These are phyloP conservation scores for Dipteronia dyeriana DNA, from an alignment of 345 rosid genomes.

Conservation along the genomic window DNA sequence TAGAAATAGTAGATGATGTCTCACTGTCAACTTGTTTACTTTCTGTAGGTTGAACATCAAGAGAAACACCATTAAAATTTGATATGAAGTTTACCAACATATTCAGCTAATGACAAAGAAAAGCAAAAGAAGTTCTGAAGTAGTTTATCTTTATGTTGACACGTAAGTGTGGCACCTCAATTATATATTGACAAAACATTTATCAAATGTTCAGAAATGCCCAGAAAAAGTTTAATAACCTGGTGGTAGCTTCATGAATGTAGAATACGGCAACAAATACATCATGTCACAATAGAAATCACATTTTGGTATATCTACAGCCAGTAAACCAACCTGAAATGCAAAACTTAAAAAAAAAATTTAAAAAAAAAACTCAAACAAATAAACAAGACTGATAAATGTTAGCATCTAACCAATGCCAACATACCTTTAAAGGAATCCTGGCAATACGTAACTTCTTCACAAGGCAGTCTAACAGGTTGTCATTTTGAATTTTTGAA, in stretches of 20 bases:
- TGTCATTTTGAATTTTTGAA: constrained; percentile 56
- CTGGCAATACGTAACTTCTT: constrained; percentile 46
- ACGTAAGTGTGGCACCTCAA: background rate
- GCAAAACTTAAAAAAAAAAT: background rate
- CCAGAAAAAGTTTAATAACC: constrained; percentile 17
- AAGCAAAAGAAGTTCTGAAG: background rate
- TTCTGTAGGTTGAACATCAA: constrained; percentile 28
- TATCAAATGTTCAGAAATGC: background rate
- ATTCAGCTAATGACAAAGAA: background rate
- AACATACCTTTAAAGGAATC: constrained; percentile 45
- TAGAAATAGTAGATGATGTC: constrained; percentile 57
- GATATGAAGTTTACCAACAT: background rate
- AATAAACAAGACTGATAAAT: background rate
- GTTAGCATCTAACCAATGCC: background rate
- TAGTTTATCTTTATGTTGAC: constrained; percentile 9
- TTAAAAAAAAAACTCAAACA: background rate
- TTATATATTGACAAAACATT: background rate
- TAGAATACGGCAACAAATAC: constrained; percentile 53
- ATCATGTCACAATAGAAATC: constrained; percentile 66
- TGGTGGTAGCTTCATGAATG: constrained; percentile 45
- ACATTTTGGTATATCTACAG: constrained; percentile 25
- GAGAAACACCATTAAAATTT: background rate
- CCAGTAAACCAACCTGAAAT: constrained; percentile 47
- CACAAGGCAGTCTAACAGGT: constrained; percentile 51
- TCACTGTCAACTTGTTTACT: constrained; percentile 32